Evolutionary conservation across 108 stramenopile genomes (phyloP).

Genomic region (Cyclotella choctawhatcheeana): DNA sequence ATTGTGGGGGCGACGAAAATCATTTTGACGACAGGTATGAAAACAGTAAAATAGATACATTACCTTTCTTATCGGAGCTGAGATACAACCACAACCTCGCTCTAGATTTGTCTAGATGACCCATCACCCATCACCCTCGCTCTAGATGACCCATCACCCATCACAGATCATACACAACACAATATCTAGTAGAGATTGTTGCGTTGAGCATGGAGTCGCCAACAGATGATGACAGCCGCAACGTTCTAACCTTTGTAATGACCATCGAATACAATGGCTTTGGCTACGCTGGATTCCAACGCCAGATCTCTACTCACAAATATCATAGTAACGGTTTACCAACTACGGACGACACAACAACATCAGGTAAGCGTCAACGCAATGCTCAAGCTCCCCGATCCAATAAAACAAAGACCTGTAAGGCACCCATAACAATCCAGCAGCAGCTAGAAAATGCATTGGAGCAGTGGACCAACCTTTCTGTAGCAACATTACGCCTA

Average conservation of each 20-base stretch:
- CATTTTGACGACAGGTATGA: no score
- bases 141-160: no score
- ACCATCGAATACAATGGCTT: conserved; percentile 80
- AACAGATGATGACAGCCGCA: background rate
- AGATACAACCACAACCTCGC: no score
- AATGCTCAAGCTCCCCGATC: conserved; percentile 14
- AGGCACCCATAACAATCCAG: conserved; percentile 65
- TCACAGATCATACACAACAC: no score
- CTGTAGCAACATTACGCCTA: conserved; percentile 50
- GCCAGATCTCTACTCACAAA: conserved; percentile 49
- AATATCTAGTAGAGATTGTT: no score
- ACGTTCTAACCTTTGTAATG: conserved; percentile 49
- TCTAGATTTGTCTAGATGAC: no score
- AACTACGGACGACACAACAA: background rate
- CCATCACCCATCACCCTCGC: no score
- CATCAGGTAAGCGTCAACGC: conserved; percentile 24
- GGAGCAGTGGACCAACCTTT: conserved; percentile 41
- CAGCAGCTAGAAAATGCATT: conserved; percentile 70
- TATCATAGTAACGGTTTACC: background rate
- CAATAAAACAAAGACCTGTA: background rate
- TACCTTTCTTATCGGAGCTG: no score
- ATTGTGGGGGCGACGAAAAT: no score
- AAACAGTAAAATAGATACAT: no score
- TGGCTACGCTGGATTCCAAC: conserved; percentile 77
- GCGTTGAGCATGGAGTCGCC: background rate